Percentiles rank a stretch among this genome's conserved stretches.
Conservation (phyloP, 1,284 basidiomycete genomes). For the Flammula alnicola region DNA sequence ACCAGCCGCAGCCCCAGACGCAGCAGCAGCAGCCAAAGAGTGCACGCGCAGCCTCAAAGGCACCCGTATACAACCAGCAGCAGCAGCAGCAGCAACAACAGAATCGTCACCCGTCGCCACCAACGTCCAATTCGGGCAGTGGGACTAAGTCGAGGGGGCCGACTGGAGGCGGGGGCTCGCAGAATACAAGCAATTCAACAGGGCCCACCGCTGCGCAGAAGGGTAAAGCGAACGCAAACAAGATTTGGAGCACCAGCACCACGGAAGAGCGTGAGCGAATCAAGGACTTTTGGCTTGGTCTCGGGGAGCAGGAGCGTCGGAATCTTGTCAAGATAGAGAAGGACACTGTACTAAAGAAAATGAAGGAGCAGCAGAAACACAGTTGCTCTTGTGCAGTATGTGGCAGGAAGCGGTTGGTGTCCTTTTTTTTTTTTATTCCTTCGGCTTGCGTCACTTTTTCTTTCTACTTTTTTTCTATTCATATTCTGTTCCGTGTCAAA, state of each 20-base stretch:
- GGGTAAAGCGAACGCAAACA: conserved; percentile 53
- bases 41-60: conserved; percentile 72
- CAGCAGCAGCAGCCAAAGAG: conserved; percentile 43
- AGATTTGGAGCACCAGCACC: conserved; percentile 91
- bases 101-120: conserved; percentile 70
- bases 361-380: conserved; percentile 99
- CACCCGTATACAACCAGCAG: conserved; percentile 55
- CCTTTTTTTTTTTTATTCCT: conserved; percentile 25
- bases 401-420: conserved; percentile 89
- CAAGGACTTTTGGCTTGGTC: conserved; percentile 95
- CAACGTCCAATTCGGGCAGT: conserved; percentile 64
- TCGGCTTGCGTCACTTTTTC: conserved; percentile 14
- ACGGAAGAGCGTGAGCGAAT: conserved; percentile 95
- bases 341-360: conserved; percentile 94
- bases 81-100: conserved; percentile 37
- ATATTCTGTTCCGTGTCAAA: conserved; percentile 14
- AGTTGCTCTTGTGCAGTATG: conserved; percentile 96
- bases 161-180: conserved; percentile 46
- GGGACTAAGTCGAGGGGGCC: conserved; percentile 32
- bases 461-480: conserved; percentile 17
- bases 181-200: conserved; percentile 38
- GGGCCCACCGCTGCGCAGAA: conserved; percentile 33
- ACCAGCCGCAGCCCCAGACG: conserved; percentile 23
- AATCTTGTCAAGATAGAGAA: conserved; percentile 96
- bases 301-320: conserved; percentile 87